Conservation (phyloP, 805 yeast genomes). For the Isabelozyma gotoi region DNA sequence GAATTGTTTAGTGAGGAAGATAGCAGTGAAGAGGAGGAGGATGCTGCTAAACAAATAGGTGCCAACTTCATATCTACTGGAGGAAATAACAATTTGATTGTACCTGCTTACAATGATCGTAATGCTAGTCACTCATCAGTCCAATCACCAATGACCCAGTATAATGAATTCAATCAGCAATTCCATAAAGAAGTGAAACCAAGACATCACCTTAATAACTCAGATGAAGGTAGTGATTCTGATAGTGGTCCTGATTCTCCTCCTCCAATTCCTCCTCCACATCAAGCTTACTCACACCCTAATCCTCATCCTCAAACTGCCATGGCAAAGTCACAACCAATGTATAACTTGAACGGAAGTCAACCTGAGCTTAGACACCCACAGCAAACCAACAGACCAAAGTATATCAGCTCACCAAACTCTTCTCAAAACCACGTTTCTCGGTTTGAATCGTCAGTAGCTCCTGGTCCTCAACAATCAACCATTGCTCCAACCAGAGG, state of each 20-base stretch:
- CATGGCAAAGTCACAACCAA: slow-evolving; percentile 11
- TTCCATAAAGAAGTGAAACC: slow-evolving; percentile 25
- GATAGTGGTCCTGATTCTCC: slow-evolving; percentile 19
- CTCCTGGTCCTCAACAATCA: slow-evolving; percentile 5
- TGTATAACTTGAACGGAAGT: slow-evolving; percentile 11
- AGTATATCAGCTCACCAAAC: slow-evolving; percentile 32
- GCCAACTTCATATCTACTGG: slow-evolving; percentile 4
- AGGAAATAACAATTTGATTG: slow-evolving; percentile 14
- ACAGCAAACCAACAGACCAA: slow-evolving; percentile 19
- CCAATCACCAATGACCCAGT: slow-evolving; percentile 44
- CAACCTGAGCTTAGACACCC: slow-evolving; percentile 11
- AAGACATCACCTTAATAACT: slow-evolving; percentile 3
- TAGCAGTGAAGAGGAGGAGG: slow-evolving; percentile 19
- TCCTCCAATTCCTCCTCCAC: slow-evolving; percentile 24
- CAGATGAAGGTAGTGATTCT: slow-evolving; percentile 13
- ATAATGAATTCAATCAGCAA: slow-evolving; percentile 40
- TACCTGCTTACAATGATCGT: slow-evolving; percentile 26
- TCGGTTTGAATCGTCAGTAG: slow-evolving; percentile 5
- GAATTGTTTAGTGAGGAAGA: slow-evolving; percentile 37
- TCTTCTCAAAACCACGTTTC: slow-evolving; percentile 23
- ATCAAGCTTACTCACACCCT: slow-evolving; percentile 1
- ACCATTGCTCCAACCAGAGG: slow-evolving; percentile 4
- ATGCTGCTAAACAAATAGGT: slow-evolving; percentile 21
- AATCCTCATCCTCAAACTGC: slow-evolving; percentile 3
- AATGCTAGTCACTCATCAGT: slow-evolving; percentile 38